Conservation (phyloP, 1,284 basidiomycete species). For the Mycena sp. region DNA sequence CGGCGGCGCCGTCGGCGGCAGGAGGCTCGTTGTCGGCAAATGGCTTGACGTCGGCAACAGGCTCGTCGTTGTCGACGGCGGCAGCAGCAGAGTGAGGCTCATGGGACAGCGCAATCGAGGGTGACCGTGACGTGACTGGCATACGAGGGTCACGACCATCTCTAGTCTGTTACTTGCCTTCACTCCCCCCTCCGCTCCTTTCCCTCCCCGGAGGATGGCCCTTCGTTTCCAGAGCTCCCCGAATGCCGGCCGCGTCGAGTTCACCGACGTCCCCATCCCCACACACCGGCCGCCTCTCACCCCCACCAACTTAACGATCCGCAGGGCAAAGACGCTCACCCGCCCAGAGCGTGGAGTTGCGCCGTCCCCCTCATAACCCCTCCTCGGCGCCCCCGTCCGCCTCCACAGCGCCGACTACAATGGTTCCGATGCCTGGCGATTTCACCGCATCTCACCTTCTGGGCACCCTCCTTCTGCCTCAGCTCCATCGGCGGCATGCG, state of each 20-base stretch:
- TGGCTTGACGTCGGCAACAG: background rate
- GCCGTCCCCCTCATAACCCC: constrained; percentile 90
- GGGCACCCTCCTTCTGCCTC: constrained; percentile 88
- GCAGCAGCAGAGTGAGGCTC: constrained; percentile 21
- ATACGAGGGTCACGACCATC: too few relatives aligned
- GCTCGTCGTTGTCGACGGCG: constrained; percentile 2
- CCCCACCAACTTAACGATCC: constrained; percentile 67
- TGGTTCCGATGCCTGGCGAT: constrained; percentile 84
- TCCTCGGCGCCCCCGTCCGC: constrained; percentile 53
- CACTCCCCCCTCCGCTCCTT: too few relatives aligned
- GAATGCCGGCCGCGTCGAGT: too few relatives aligned
- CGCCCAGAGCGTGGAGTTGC: constrained; percentile 95
- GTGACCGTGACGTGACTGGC: too few relatives aligned
- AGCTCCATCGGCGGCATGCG: constrained; percentile 82
- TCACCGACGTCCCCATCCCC: constrained; percentile 78
- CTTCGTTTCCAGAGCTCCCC: too few relatives aligned
- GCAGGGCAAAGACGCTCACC: constrained; percentile 94
- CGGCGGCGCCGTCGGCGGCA: background rate
- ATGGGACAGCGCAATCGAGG: too few relatives aligned
- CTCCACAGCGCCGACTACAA: constrained; percentile 43
- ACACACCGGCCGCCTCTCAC: constrained; percentile 65
- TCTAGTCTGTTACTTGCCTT: background rate
- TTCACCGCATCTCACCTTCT: constrained; percentile 88
- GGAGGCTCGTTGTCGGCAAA: too few relatives aligned
- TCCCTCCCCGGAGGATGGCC: constrained; percentile 51